Conservation (phyloP, 1,139 yeast species). For the Wickerhamomyces sp. region DNA sequence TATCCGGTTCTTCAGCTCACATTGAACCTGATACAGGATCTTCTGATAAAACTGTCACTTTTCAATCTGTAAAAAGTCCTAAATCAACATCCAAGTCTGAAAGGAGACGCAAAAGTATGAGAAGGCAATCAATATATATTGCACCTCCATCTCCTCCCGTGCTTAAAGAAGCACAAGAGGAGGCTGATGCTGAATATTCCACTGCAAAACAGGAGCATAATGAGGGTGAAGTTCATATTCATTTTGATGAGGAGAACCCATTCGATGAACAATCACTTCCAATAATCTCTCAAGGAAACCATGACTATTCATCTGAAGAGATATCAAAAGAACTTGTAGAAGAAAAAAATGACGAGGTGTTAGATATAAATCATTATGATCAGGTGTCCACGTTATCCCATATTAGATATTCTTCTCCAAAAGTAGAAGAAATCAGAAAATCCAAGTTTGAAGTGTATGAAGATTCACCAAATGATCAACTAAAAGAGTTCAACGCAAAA, state of each 20-base stretch:
- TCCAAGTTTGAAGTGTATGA: constrained; percentile 17
- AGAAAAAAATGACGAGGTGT: no score
- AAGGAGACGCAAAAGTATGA: constrained; percentile 32
- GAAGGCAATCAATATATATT: constrained; percentile 35
- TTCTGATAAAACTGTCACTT: constrained; percentile 22
- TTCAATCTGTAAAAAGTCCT: constrained; percentile 19
- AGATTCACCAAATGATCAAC: constrained; percentile 23
- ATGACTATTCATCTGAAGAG: background rate
- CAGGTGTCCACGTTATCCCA: constrained; percentile 1
- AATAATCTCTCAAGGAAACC: background rate
- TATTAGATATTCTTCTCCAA: constrained; percentile 18
- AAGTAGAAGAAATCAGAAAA: constrained; percentile 6
- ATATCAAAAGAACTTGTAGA: background rate
- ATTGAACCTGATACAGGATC: constrained; percentile 1
- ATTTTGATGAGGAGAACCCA: constrained; percentile 12
- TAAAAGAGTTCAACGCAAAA: constrained; percentile 11
- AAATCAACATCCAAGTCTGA: constrained; percentile 17
- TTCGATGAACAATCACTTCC: constrained; percentile 6
- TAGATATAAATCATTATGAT: background rate
- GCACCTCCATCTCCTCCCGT: constrained; percentile 24
- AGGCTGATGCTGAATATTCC: background rate
- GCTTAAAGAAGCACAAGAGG: constrained; percentile 6
- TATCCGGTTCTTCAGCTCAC: constrained; percentile 6
- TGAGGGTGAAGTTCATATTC: constrained; percentile 3
- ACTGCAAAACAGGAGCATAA: background rate